Conservation (phyloP, 2,329 filamentous ascomycete species). For the Fusarium tricinctum region DNA sequence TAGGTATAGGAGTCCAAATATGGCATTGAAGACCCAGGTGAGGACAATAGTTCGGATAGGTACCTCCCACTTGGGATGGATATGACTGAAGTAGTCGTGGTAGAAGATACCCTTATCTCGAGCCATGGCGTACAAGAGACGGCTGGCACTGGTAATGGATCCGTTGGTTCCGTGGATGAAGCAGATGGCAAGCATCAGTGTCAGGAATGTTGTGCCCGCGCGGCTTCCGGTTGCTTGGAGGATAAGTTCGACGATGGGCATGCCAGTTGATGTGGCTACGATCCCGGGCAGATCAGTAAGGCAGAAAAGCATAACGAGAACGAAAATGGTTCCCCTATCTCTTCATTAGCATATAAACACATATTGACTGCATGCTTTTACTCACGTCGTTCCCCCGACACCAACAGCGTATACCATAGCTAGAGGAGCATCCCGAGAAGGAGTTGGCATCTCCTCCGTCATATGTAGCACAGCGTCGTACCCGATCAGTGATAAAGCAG, state of each 20-base stretch:
- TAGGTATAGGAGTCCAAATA: conserved; percentile 39
- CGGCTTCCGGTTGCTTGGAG: conserved; percentile 58
- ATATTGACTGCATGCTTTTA: not conserved
- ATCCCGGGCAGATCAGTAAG: conserved; percentile 56
- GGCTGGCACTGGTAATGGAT: conserved; percentile 59
- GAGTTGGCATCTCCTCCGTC: conserved; percentile 62
- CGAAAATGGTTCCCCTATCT: conserved; percentile 54
- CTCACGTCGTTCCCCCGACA: conserved; percentile 60
- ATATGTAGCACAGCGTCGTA: conserved; percentile 63
- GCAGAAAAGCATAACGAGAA: conserved; percentile 60
- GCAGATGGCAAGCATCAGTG: conserved; percentile 58
- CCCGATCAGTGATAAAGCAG: conserved; percentile 54
- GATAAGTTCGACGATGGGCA: conserved; percentile 63
- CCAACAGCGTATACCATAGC: conserved; percentile 61
- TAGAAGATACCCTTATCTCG: conserved; percentile 37
- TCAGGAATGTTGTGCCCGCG: conserved; percentile 57
- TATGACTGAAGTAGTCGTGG: conserved; percentile 34
- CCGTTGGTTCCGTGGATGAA: conserved; percentile 63
- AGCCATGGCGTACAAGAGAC: conserved; percentile 57
- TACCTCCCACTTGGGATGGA: conserved; percentile 31
- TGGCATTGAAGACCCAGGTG: conserved; percentile 30
- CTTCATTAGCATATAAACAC: not conserved
- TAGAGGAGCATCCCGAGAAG: conserved; percentile 56
- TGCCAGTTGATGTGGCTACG: conserved; percentile 56
- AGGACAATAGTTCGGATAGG: conserved; percentile 33